A percentile compares a stretch with the other conserved stretches of the same genome.
Evolutionary conservation across 495 filamentous ascomycete genomes (phyloP).

Genomic region (Achaetomiella virescens): DNA sequence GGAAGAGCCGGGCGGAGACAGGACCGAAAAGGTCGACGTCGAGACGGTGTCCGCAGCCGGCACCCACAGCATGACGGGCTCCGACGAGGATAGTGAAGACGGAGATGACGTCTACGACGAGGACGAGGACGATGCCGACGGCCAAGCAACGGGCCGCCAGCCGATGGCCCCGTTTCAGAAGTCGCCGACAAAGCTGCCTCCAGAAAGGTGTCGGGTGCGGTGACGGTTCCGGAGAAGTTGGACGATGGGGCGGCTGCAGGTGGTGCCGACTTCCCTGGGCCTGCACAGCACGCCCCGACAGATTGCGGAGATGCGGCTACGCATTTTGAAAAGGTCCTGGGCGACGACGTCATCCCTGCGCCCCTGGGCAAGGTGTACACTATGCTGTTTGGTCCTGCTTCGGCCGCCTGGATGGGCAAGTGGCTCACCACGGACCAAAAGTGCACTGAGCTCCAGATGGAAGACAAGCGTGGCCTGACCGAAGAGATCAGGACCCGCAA

Average conservation of each 20-base stretch:
- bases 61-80: slow-evolving; percentile 43
- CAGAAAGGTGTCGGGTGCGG: slow-evolving; percentile 63
- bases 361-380: slow-evolving; percentile 90
- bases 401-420: slow-evolving; percentile 71
- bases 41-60: slow-evolving; percentile 29
- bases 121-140: slow-evolving; percentile 65
- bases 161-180: slow-evolving; percentile 54
- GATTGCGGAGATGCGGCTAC: slow-evolving; percentile 68
- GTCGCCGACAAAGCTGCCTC: slow-evolving; percentile 51
- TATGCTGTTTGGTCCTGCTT: slow-evolving; percentile 75
- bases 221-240: slow-evolving; percentile 45
- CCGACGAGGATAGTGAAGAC: slow-evolving; percentile 59
- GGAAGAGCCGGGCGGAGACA: slow-evolving; percentile 74
- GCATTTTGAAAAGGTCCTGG: slow-evolving; percentile 79
- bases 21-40: slow-evolving; percentile 75
- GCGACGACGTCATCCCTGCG: slow-evolving; percentile 79
- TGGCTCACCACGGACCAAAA: slow-evolving; percentile 86
- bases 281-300: slow-evolving; percentile 74
- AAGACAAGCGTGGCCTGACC: slow-evolving; percentile 70
- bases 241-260: slow-evolving; percentile 53
- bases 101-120: slow-evolving; percentile 66
- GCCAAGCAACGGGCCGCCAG: slow-evolving; percentile 54
- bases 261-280: slow-evolving; percentile 74
- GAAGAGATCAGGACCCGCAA: slow-evolving; percentile 65
- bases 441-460: slow-evolving; percentile 75